Evolutionary conservation across 1,139 yeast genomes (phyloP).

Genomic region (Pneumocystis sp.): DNA sequence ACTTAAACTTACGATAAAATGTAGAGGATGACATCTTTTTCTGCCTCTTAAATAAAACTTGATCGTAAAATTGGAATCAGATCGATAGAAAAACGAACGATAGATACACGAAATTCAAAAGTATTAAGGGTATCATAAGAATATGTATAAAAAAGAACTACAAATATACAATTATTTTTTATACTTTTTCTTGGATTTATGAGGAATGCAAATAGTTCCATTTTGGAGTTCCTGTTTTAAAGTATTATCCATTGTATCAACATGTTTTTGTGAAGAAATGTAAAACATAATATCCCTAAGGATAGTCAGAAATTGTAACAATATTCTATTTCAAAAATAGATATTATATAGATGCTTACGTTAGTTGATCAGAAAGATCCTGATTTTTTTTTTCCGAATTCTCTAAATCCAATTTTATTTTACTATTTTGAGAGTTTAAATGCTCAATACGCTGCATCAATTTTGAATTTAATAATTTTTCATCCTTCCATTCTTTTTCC

Average conservation of each 20-base stretch:
- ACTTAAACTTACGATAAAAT: neutral
- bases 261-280: neutral
- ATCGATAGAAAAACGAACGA: neutral
- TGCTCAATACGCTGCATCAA: constrained; percentile 44
- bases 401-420: neutral
- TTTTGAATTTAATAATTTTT: constrained; percentile 40
- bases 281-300: neutral
- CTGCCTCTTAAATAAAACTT: neutral
- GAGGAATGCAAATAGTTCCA: neutral
- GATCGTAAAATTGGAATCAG: neutral
- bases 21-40: neutral
- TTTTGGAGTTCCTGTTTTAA: neutral
- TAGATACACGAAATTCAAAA: neutral
- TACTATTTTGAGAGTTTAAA: constrained; percentile 19
- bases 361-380: neutral
- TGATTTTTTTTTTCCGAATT: neutral
- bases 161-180: neutral
- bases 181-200: neutral
- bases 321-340: neutral
- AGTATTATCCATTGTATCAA: neutral
- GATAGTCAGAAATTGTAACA: neutral
- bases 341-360: neutral
- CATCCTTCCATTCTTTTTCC: constrained; percentile 31
- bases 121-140: neutral
- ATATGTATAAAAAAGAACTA: neutral